phyloP scores from a whole-genome alignment of 345 rosid genomes.

The Iberis pinnata region DNA sequence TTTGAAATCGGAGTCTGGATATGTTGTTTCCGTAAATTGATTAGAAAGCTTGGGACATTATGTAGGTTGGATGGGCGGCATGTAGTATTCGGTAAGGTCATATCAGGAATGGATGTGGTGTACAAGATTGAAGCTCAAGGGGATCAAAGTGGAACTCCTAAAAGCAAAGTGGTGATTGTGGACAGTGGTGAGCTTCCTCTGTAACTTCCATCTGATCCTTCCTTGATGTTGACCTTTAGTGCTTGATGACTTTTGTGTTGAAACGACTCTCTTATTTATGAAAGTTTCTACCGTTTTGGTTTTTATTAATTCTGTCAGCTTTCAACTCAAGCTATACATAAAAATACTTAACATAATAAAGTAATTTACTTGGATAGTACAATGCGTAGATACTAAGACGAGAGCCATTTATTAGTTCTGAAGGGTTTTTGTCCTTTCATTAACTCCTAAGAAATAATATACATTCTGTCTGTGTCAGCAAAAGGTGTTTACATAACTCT shows the following conservation, averaged over 20 bases:
- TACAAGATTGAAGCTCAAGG: conserved; percentile 98
- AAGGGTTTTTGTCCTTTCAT: too few species aligned
- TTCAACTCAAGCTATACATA: not conserved
- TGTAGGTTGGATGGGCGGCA: conserved; percentile 89
- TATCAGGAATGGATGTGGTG: conserved; percentile 87
- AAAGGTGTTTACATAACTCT: not conserved
- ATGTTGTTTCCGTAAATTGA: not conserved
- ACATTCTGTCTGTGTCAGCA: conserved; percentile 1
- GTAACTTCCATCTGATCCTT: conserved; percentile 21
- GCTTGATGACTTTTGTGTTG: not conserved
- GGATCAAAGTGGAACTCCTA: conserved; percentile 71
- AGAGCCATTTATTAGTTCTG: too few species aligned
- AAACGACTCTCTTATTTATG: too few species aligned
- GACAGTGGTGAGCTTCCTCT: conserved; percentile 93
- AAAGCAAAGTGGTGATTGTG: conserved; percentile 74
- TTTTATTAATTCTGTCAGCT: not conserved
- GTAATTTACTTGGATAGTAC: too few species aligned
- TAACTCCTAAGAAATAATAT: too few species aligned
- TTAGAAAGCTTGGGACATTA: not conserved
- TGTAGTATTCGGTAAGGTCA: conserved; percentile 90
- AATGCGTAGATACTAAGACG: too few species aligned
- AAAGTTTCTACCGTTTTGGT: not conserved
- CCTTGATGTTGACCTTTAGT: not conserved
- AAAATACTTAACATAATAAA: too few species aligned
- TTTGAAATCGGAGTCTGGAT: not conserved